A percentile compares a stretch with the other conserved stretches of the same genome.
These are phyloP conservation scores for Aureobasidium pullulans DNA, from an alignment of 2,329 filamentous ascomycete genomes.

Conservation along the genomic window DNA sequence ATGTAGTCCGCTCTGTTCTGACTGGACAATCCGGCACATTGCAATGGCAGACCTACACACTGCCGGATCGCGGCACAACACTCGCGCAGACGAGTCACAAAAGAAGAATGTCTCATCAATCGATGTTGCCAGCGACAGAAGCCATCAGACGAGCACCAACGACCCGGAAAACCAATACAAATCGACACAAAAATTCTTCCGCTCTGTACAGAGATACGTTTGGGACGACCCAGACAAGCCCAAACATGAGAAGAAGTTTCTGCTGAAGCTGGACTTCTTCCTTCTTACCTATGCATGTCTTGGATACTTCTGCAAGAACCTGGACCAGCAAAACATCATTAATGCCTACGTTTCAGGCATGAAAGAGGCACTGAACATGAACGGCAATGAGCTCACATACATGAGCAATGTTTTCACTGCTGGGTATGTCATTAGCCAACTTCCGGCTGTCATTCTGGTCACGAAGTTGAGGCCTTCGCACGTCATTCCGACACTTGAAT, in stretches of 20 bases:
- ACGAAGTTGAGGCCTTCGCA: conserved; percentile 38
- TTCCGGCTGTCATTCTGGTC: conserved; percentile 48
- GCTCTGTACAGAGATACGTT: conserved; percentile 9
- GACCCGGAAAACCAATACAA: background rate
- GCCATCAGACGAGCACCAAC: background rate
- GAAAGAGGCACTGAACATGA: conserved; percentile 44
- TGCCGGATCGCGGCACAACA: background rate
- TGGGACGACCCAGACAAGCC: conserved; percentile 13
- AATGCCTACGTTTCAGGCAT: conserved; percentile 51
- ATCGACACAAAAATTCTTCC: background rate
- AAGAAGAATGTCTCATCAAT: background rate
- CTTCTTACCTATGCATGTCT: conserved; percentile 52
- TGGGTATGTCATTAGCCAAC: conserved; percentile 44
- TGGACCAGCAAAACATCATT: conserved; percentile 50
- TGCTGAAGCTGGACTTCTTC: conserved; percentile 49
- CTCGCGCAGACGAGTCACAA: too few species aligned
- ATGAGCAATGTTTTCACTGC: conserved; percentile 48
- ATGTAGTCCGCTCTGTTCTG: too few species aligned
- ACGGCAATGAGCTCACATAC: conserved; percentile 49
- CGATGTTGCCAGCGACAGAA: background rate
- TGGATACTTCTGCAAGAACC: conserved; percentile 50
- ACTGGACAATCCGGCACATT: too few species aligned
- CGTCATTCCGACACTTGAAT: conserved; percentile 45
- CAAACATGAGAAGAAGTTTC: conserved; percentile 30
- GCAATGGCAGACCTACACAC: background rate